phyloP scores from a whole-genome alignment of 768 basidiomycete species.

The Mycena venus region DNA sequence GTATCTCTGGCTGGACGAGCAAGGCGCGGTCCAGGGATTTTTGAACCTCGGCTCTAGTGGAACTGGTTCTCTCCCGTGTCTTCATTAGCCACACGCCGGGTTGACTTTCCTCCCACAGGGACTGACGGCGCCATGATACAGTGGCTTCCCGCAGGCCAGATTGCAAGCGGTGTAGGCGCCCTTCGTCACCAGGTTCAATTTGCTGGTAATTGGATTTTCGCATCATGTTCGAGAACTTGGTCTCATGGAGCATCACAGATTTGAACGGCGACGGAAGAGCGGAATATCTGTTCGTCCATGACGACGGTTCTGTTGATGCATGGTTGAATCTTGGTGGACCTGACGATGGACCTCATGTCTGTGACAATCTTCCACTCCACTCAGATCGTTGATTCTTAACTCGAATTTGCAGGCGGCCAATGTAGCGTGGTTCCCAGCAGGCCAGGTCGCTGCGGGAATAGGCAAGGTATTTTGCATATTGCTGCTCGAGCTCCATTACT shows the following conservation, averaged over 20 bases:
- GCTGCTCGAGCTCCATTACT: no score
- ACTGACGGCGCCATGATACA: background rate
- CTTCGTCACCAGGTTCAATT: slow-evolving; percentile 3
- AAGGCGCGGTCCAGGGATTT: background rate
- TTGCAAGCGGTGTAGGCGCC: background rate
- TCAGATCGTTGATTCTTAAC: no score
- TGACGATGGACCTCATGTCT: slow-evolving; percentile 11
- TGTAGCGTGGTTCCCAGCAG: background rate
- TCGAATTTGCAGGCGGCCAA: slow-evolving; percentile 14
- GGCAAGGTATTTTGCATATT: slow-evolving; percentile 1
- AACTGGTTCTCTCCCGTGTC: background rate
- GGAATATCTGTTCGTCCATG: slow-evolving; percentile 15
- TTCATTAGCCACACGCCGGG: background rate
- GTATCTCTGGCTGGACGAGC: slow-evolving; percentile 4
- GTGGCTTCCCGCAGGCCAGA: background rate
- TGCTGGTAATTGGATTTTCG: background rate
- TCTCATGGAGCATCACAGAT: background rate
- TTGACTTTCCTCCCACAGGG: background rate
- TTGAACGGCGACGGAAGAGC: slow-evolving; percentile 18
- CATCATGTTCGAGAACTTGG: no score
- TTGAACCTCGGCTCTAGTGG: background rate
- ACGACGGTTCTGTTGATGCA: slow-evolving; percentile 16
- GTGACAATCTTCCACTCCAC: no score
- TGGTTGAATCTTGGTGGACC: slow-evolving; percentile 12
- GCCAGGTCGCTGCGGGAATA: background rate